Conservation (phyloP, 2,329 filamentous ascomycete genomes). For the Cladorrhinum sp. region DNA sequence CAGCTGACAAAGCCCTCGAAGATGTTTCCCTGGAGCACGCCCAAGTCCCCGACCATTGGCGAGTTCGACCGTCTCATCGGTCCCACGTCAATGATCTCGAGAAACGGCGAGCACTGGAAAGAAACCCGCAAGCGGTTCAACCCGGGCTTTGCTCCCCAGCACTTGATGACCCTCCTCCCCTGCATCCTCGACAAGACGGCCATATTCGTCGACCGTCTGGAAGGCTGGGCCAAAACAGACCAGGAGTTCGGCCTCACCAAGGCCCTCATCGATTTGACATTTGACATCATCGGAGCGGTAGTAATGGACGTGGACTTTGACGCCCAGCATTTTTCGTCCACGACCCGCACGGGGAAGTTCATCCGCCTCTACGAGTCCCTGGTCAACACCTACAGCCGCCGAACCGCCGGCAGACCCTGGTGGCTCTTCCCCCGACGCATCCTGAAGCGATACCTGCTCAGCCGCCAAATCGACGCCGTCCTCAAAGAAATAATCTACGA, state of each 20-base stretch:
- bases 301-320: constrained; percentile 35
- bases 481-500: constrained; percentile 28
- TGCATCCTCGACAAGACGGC: constrained; percentile 36
- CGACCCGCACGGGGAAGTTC: constrained; percentile 29
- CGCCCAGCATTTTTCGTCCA: constrained; percentile 29
- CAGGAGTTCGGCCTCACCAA: constrained; percentile 31
- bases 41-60: constrained; percentile 33
- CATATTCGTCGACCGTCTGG: constrained; percentile 32
- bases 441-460: constrained; percentile 23
- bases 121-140: constrained; percentile 36
- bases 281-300: constrained; percentile 30
- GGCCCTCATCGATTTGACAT: constrained; percentile 38
- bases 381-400: constrained; percentile 26
- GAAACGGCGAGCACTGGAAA: constrained; percentile 33
- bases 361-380: constrained; percentile 32
- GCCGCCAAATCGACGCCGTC: constrained; percentile 25
- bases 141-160: constrained; percentile 38
- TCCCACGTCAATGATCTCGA: constrained; percentile 24
- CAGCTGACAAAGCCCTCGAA: constrained; percentile 35
- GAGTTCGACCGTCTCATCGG: constrained; percentile 29
- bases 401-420: constrained; percentile 22
- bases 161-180: constrained; percentile 38
- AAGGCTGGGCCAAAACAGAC: constrained; percentile 28
- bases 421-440: constrained; percentile 23
- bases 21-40: constrained; percentile 31